These are phyloP conservation scores for Pyrrhoderma lamaoense DNA, from an alignment of 1,284 basidiomycete genomes.

Conservation along the genomic window DNA sequence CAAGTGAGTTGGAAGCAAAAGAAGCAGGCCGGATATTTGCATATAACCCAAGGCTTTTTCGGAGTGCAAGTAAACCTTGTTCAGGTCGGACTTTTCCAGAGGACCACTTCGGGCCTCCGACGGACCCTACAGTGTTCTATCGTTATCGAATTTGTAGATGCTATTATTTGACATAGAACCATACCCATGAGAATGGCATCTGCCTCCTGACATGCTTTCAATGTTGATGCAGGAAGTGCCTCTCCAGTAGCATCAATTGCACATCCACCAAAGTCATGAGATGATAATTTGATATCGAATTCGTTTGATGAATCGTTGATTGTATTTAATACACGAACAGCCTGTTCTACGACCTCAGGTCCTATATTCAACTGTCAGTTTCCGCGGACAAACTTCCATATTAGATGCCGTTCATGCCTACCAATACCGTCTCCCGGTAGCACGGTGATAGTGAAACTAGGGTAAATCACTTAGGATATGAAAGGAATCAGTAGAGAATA, in stretches of 20 bases:
- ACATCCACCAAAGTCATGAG: slow-evolving; percentile 84
- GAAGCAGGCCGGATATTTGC: slow-evolving; percentile 97
- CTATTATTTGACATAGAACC: background rate
- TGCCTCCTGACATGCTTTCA: slow-evolving; percentile 81
- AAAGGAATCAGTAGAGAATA: slow-evolving; percentile 2
- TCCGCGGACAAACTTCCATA: slow-evolving; percentile 3
- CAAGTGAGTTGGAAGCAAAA: slow-evolving; percentile 87
- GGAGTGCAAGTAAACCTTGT: slow-evolving; percentile 84
- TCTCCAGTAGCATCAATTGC: slow-evolving; percentile 87
- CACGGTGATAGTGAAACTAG: slow-evolving; percentile 79
- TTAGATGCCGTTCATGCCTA: slow-evolving; percentile 29
- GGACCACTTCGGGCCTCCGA: slow-evolving; percentile 99
- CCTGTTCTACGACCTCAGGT: slow-evolving; percentile 90
- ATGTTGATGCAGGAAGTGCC: slow-evolving; percentile 79
- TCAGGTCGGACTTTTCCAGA: slow-evolving; percentile 93
- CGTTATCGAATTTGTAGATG: background rate
- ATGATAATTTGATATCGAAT: slow-evolving; percentile 68
- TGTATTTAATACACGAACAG: slow-evolving; percentile 76
- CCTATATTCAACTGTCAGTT: slow-evolving; percentile 40
- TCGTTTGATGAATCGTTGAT: slow-evolving; percentile 58
- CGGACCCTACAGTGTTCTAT: slow-evolving; percentile 56
- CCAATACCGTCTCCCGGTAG: slow-evolving; percentile 97
- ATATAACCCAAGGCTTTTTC: slow-evolving; percentile 91
- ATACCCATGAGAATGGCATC: slow-evolving; percentile 90
- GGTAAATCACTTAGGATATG: background rate